These are phyloP conservation scores for Tulasnella sp. DNA, from an alignment of 768 basidiomycete species.

Conservation along the genomic window DNA sequence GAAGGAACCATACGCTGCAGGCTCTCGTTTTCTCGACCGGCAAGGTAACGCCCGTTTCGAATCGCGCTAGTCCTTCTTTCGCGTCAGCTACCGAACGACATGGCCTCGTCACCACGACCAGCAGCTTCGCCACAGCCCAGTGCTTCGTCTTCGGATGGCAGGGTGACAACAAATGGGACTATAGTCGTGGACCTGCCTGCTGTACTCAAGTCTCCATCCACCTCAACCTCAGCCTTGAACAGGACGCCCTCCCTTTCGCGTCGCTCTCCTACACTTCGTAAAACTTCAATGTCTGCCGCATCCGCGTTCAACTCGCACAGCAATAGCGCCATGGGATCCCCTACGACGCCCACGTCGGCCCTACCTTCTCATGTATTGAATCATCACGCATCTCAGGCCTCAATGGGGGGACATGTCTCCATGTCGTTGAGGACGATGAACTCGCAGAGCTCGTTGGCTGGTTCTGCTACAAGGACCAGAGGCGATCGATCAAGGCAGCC, in stretches of 20 bases:
- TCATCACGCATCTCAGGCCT: slow-evolving; percentile 4
- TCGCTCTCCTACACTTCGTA: too few relatives aligned
- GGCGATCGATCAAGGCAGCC: not conserved
- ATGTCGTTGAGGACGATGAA: slow-evolving; percentile 7
- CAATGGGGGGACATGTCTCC: not conserved
- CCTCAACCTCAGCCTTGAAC: not conserved
- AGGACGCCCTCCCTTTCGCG: too few relatives aligned
- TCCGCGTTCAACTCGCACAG: not conserved
- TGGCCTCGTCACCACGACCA: too few relatives aligned
- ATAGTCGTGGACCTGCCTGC: not conserved
- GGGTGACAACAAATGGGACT: too few relatives aligned
- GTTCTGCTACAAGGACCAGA: slow-evolving; percentile 1
- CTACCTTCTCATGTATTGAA: not conserved
- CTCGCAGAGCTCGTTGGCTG: not conserved
- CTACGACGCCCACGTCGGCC: not conserved
- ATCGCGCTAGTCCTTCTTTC: too few relatives aligned
- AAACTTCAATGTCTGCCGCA: too few relatives aligned
- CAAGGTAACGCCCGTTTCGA: too few relatives aligned
- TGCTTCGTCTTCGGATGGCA: too few relatives aligned
- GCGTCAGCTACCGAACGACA: too few relatives aligned
- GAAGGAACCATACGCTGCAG: too few relatives aligned
- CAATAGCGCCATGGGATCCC: not conserved
- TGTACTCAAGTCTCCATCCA: not conserved
- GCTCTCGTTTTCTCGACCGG: too few relatives aligned
- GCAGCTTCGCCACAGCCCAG: too few relatives aligned